A percentile compares a stretch with the other conserved stretches of the same genome.
Evolutionary conservation across 148 eudicot genomes (phyloP).

Genomic region (Dysphania ambrosioides): DNA sequence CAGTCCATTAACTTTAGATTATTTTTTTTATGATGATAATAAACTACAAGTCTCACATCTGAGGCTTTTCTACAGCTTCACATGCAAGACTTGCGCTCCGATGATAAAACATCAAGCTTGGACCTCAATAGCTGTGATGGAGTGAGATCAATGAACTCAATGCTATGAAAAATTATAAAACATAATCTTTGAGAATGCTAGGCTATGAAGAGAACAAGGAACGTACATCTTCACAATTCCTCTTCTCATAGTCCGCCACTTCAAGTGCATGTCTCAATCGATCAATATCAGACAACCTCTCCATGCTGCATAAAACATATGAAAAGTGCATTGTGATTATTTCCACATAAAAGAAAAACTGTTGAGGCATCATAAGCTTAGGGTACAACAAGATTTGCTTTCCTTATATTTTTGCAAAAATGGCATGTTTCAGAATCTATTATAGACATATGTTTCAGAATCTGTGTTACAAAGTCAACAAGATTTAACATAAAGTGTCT

Average conservation of each 20-base stretch:
- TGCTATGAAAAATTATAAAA: background rate
- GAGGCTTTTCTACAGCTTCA: slow-evolving; percentile 47
- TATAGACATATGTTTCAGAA: background rate
- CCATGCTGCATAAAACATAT: slow-evolving; percentile 40
- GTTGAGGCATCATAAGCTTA: background rate
- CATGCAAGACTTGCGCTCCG: slow-evolving; percentile 37
- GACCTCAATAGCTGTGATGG: slow-evolving; percentile 32
- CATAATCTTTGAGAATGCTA: background rate
- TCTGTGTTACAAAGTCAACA: too few species aligned
- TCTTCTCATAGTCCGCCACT: slow-evolving; percentile 37
- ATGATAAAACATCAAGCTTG: slow-evolving; percentile 38
- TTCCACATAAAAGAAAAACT: background rate
- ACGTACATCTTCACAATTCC: slow-evolving; percentile 48
- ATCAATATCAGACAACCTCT: slow-evolving; percentile 54
- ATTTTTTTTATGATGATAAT: too few species aligned
- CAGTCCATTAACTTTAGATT: too few species aligned
- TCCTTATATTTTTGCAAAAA: background rate
- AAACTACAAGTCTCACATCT: too few species aligned
- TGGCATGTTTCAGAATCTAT: background rate
- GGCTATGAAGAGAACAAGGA: background rate
- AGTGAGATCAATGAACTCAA: slow-evolving; percentile 1
- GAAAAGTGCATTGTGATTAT: slow-evolving; percentile 6
- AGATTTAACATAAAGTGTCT: background rate
- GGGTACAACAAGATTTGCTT: background rate
- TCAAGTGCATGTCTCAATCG: slow-evolving; percentile 46